phyloP scores from a whole-genome alignment of 148 eudicot genomes.

The Vaccinium corymbosum region DNA sequence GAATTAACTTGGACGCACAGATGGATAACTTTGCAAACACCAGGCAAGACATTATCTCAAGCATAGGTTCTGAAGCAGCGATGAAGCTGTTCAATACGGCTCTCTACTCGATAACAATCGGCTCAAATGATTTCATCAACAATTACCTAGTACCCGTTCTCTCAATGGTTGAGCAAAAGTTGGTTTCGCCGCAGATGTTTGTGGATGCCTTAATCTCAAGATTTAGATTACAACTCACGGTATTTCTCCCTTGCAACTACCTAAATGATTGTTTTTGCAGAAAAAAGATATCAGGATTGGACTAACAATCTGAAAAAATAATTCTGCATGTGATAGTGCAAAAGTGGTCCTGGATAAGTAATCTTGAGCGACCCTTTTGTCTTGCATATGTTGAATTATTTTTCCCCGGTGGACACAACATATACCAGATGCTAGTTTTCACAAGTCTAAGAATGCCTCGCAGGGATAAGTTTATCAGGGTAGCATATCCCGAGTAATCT shows the following conservation, averaged over 20 bases:
- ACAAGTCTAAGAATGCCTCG: background rate
- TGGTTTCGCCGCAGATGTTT: slow-evolving; percentile 54
- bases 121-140: slow-evolving; percentile 94
- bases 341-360: background rate
- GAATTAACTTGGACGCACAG: slow-evolving; percentile 78
- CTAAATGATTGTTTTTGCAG: background rate
- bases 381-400: background rate
- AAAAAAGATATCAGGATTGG: background rate
- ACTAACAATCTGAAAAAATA: background rate
- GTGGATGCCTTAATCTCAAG: slow-evolving; percentile 51
- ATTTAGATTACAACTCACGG: slow-evolving; percentile 64
- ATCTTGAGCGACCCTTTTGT: background rate
- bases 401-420: background rate
- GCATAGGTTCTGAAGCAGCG: slow-evolving; percentile 53
- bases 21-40: slow-evolving; percentile 87
- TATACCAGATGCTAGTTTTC: background rate
- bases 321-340: background rate
- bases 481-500: background rate
- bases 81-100: slow-evolving; percentile 39
- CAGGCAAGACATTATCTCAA: slow-evolving; percentile 53
- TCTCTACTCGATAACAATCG: slow-evolving; percentile 68
- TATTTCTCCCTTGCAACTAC: slow-evolving; percentile 21
- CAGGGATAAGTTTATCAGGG: background rate
- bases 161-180: slow-evolving; percentile 40
- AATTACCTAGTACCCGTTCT: slow-evolving; percentile 70